Percentiles rank a stretch among this genome's conserved stretches.
Conservation (phyloP, 129 eudicot species). For the Silybum marianum region DNA sequence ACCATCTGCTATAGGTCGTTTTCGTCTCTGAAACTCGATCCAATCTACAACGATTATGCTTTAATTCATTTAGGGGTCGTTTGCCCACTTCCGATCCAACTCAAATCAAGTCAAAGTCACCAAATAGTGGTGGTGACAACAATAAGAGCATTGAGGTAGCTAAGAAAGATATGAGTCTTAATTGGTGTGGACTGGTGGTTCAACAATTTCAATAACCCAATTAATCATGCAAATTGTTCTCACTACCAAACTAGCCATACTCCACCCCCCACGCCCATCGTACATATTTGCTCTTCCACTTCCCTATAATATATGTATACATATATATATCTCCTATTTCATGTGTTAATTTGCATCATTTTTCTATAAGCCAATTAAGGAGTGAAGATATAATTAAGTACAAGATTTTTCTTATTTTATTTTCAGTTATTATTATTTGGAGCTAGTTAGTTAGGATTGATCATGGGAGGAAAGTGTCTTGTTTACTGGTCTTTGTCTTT, state of each 20-base stretch:
- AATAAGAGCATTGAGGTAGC: not conserved
- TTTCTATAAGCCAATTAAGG: not conserved
- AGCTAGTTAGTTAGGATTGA: slow-evolving; percentile 1
- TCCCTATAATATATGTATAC: not conserved
- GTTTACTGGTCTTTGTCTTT: slow-evolving; percentile 34
- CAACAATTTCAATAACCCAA: slow-evolving; percentile 15
- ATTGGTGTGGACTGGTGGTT: not conserved
- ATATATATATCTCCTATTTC: not conserved
- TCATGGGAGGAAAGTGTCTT: slow-evolving; percentile 37
- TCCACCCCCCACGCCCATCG: slow-evolving; percentile 31
- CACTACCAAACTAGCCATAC: slow-evolving; percentile 38
- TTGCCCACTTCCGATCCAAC: not conserved
- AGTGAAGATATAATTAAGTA: not conserved
- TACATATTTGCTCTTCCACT: slow-evolving; percentile 15
- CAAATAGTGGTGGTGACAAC: not conserved
- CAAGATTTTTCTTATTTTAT: no score
- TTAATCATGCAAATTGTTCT: slow-evolving; percentile 43
- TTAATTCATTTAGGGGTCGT: no score
- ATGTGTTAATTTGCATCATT: not conserved
- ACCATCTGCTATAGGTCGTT: no score
- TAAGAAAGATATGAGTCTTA: not conserved
- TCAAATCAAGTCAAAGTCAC: not conserved
- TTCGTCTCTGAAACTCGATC: no score
- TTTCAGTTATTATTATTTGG: not conserved
- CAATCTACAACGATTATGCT: no score